Base-by-base conservation (phyloP, 345 rosid genomes). In the Eucalyptus cloeziana region DNA sequence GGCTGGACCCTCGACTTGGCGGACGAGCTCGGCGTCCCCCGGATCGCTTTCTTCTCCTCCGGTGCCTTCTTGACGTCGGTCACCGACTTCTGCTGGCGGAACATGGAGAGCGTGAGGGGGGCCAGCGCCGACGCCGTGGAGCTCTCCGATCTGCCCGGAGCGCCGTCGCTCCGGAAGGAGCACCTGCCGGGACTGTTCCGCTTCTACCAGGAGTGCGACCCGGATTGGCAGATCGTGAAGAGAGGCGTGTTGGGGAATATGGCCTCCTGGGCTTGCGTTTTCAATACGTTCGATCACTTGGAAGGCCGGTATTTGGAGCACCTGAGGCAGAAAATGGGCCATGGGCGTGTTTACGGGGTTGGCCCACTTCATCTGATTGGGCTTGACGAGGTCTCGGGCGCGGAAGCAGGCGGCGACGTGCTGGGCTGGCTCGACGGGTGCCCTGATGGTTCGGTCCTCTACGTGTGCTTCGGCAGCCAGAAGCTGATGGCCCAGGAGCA, bases 381-480 rank as follows among this genome's bases (percentile, higher is more conserved):
- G 87, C 86, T 87, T 12, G 89, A 90, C 4, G 22, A 37, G 22
- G 62, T 8, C 22, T 52, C 40, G 7, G 37, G 8, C 33, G 49
- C 8, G 4, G 31, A 27, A 60, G 31, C 86, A 25, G 50, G 51
- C 50, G 54, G 71, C 44, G 50, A 85, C 7, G 88, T 92, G 81
- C 37, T 93, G 51, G 49, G 86, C 31, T 95, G 96, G 96, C 95
- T 95, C 8, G 94, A 95, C 24, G 90, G 86, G 79, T 94, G 96
- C 90, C 93, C 94, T 3, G 87, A 92, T 12, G 93, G 89, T 11
- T 95, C 96, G 0, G 98, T 96, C 76, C 83, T 95, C 3, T 96
- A 95, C 56, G 93, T 95, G 12, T 93, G 95, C 88, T 96, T 96
- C n/a, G 98, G 96, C 87, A 95, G 96, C 89, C 96, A 94, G 87